Evolutionary conservation across 345 rosid genomes (phyloP).

Genomic region (Nephelium lappaceum): DNA sequence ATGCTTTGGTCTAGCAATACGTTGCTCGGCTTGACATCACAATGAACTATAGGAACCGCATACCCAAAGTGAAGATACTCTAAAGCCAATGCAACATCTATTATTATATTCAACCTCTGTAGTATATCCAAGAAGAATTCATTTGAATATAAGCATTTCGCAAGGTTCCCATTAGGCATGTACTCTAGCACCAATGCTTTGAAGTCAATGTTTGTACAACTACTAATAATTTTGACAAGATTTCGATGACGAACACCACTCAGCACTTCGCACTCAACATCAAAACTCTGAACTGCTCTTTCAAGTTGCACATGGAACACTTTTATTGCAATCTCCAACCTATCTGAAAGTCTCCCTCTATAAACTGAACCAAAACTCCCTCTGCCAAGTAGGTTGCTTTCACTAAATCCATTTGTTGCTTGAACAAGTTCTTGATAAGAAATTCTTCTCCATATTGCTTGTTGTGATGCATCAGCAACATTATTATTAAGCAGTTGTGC

Average conservation of each 20-base stretch:
- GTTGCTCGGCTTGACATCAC: constrained; percentile 15
- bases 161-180: constrained; percentile 23
- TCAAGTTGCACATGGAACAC: no score
- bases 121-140: constrained; percentile 3
- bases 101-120: constrained; percentile 12
- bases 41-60: constrained; percentile 9
- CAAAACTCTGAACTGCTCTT: no score
- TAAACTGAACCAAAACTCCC: no score
- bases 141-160: constrained; percentile 15
- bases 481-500: no score
- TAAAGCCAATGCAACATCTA: constrained; percentile 16
- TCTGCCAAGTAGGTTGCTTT: no score
- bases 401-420: no score
- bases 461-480: not conserved
- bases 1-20: constrained; percentile 10
- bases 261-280: no score
- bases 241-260: constrained; percentile 27
- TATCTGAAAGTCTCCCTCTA: no score
- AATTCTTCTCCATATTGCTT: no score
- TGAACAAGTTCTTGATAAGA: no score
- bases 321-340: no score
- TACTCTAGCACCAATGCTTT: constrained; percentile 24
- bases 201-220: constrained; percentile 11
- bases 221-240: constrained; percentile 24
- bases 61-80: constrained; percentile 6